Conservation (phyloP, 2,329 filamentous ascomycete species). For the Emericellopsis cladophorae region DNA sequence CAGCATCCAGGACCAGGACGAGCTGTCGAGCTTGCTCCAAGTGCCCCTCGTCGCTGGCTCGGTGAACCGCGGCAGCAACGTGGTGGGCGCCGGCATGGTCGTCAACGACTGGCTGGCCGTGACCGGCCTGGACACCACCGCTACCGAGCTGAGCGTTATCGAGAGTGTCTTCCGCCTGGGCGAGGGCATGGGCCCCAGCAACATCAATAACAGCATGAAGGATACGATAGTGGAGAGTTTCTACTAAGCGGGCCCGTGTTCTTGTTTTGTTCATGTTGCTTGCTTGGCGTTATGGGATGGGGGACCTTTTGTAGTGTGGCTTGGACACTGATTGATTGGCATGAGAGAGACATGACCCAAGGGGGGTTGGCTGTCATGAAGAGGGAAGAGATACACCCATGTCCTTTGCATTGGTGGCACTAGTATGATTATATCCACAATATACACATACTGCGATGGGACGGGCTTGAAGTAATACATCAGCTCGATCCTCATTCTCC, state of each 20-base stretch:
- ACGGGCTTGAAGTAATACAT: too few relatives aligned
- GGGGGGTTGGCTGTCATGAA: too few relatives aligned
- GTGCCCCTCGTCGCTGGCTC: slow-evolving; percentile 90
- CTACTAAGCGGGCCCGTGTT: slow-evolving; percentile 49
- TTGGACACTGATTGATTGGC: neutral
- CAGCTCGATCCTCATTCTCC: too few relatives aligned
- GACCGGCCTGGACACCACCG: slow-evolving; percentile 85
- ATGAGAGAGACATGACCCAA: too few relatives aligned
- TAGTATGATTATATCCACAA: too few relatives aligned
- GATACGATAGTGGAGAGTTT: slow-evolving; percentile 99
- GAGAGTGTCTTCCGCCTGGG: slow-evolving; percentile 93
- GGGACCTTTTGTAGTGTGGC: neutral
- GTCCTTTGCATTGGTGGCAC: too few relatives aligned
- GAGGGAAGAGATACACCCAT: too few relatives aligned
- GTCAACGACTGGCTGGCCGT: slow-evolving; percentile 87
- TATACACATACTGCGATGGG: too few relatives aligned
- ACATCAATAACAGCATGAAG: slow-evolving; percentile 77
- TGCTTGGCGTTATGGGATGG: neutral
- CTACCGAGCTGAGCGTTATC: slow-evolving; percentile 93
- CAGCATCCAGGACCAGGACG: slow-evolving; percentile 93
- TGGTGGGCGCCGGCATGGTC: slow-evolving; percentile 65
- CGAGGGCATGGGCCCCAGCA: slow-evolving; percentile 68
- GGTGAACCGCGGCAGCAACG: slow-evolving; percentile 84
- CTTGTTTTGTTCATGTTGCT: neutral
- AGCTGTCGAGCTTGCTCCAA: slow-evolving; percentile 84